A percentile compares a stretch with the other conserved stretches of the same genome.
Conservation (phyloP, 73 alveolate species). For the Paramecium tetraurelia region DNA sequence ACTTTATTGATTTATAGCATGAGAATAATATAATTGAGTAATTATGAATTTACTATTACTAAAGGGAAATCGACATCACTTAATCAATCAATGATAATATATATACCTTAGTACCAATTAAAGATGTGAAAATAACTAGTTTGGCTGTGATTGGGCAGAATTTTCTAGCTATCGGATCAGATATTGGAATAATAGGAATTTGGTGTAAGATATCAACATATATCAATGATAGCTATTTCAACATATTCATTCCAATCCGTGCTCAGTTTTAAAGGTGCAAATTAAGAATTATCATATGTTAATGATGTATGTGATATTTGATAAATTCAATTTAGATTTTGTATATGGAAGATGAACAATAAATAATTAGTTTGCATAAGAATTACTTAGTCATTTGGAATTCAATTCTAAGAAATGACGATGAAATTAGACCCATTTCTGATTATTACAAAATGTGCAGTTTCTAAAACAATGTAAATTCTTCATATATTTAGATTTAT, state of each 20-base stretch:
- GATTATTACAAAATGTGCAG: not conserved
- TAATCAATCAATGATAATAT: not conserved
- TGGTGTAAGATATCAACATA: not conserved
- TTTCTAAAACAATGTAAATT: not conserved
- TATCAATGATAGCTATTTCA: not conserved
- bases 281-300: not conserved
- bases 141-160: not conserved
- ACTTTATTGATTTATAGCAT: not conserved
- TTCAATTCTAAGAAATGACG: not conserved
- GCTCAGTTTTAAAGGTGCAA: not conserved
- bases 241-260: not conserved
- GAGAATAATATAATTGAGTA: not conserved
- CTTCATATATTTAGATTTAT: not conserved
- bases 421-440: not conserved
- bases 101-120: not conserved
- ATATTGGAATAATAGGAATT: slow-evolving; percentile 15
- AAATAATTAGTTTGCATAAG: slow-evolving; percentile 1
- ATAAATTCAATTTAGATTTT: not conserved
- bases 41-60: not conserved
- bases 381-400: not conserved
- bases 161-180: slow-evolving; percentile 11
- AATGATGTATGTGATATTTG: not conserved
- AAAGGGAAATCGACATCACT: not conserved
- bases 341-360: not conserved
- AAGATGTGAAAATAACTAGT: not conserved